Evolutionary conservation across 768 basidiomycete genomes (phyloP), one percentile per base, ranked within the genome.

Genomic region (Pleurotus tuoliensis): DNA sequence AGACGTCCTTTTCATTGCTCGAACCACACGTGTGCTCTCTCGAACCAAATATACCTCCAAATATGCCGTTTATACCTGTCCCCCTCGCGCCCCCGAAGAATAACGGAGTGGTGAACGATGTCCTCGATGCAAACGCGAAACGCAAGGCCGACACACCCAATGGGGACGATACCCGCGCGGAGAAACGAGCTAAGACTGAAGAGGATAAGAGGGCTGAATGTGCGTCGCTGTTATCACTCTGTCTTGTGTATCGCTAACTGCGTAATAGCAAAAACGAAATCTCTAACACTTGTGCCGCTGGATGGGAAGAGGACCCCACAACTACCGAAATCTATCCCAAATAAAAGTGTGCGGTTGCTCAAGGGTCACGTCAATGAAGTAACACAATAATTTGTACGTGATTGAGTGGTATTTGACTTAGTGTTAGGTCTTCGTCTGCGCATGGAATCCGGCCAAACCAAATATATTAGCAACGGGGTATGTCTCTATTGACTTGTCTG

Each of bases 381-480:
- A 67, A 39, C 30, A 15, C 24, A 47, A 30, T 13, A 40, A 34
- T 7, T 47, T 44, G 18, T 43, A 20, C 54, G 43, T 18, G 18
- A 4, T 34, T 11, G 30, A 34, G 8, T 34, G 4, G 30, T 8
- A 34, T 34, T 34, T 34, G 11, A 34, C 30, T 9, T 34, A 11
- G 30, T 18, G 46, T 27, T 40, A 92, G 90, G 88, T 93, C 5
- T 93, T 92, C 55, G 84, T 89, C 5, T 89, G 88, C 55, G 82
- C 86, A 3, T 93, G 88, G 77, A 92, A 90, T 69, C 90, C 91
- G 11, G 74, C 71, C 38, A 73, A 78, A 34, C 74, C 73, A 27
- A 75, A 80, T 39, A 63, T 84, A n/a, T 70, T 93, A 15, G 88
- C 88, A 18, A 84, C 90, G 25, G 91, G 91, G 90, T 90, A 45